Conservation (phyloP, 2,329 filamentous ascomycete genomes). For the Phialemoniopsis sp. region DNA sequence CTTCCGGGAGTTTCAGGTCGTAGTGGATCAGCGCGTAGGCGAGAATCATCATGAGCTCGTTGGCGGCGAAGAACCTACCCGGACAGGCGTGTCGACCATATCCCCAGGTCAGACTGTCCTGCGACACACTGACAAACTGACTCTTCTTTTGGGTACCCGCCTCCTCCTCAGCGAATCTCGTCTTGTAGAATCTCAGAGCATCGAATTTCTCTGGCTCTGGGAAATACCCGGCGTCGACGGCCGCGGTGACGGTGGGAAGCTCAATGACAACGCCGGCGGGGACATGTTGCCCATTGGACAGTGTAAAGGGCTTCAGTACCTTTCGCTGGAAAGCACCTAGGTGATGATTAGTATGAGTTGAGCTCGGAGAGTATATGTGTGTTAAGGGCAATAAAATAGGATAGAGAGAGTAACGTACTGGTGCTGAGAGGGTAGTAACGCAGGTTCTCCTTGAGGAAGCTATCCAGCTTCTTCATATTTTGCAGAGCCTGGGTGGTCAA, state of each 20-base stretch:
- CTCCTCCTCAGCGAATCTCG: constrained; percentile 14
- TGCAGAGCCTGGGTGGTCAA: constrained; percentile 20
- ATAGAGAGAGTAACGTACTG: no score
- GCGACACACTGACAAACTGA: constrained; percentile 25
- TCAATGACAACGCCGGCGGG: constrained; percentile 39
- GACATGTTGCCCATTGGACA: constrained; percentile 49
- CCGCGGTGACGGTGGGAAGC: constrained; percentile 28
- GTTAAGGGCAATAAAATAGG: no score
- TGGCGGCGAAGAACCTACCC: constrained; percentile 30
- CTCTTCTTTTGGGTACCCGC: no score
- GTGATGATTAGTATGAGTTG: no score
- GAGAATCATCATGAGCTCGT: constrained; percentile 27
- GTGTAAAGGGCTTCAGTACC: constrained; percentile 25
- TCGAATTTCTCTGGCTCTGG: constrained; percentile 30
- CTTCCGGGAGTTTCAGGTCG: constrained; percentile 2
- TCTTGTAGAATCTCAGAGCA: constrained; percentile 30
- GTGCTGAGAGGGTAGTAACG: constrained; percentile 4
- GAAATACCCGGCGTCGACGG: constrained; percentile 29
- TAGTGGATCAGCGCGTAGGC: constrained; percentile 7
- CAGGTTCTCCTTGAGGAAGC: constrained; percentile 23
- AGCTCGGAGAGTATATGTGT: no score
- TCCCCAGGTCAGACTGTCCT: constrained; percentile 30
- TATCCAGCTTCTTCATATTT: constrained; percentile 26
- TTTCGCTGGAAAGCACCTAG: constrained; percentile 42
- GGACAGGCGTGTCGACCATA: constrained; percentile 32